A percentile compares a stretch with the other conserved stretches of the same genome.
These are phyloP conservation scores for Candida insectalens DNA, from an alignment of 805 yeast species.

Conservation along the genomic window DNA sequence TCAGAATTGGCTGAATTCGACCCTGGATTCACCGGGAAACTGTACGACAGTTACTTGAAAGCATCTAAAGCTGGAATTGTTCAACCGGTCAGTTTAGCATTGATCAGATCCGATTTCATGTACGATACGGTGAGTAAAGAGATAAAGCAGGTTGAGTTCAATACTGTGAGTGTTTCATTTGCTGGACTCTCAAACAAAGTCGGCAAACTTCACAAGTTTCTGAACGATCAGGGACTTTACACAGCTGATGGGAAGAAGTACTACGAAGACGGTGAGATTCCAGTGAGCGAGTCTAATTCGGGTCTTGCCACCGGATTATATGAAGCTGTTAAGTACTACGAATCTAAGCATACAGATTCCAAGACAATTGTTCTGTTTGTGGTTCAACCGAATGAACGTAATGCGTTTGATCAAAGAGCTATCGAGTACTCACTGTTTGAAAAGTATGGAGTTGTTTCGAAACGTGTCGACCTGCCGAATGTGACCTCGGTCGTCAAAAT, in stretches of 20 bases:
- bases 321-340: constrained; percentile 53
- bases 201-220: constrained; percentile 60
- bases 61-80: constrained; percentile 39
- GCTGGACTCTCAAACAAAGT: constrained; percentile 83
- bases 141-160: constrained; percentile 92
- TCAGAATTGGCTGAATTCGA: constrained; percentile 49
- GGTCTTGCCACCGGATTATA: constrained; percentile 63
- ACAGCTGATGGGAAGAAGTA: constrained; percentile 30
- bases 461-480: constrained; percentile 60
- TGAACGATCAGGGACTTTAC: constrained; percentile 54
- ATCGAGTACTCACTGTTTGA: constrained; percentile 62
- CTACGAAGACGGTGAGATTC: constrained; percentile 35
- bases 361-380: constrained; percentile 60
- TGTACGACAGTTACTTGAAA: constrained; percentile 49
- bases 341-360: constrained; percentile 15
- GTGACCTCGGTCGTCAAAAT: constrained; percentile 34
- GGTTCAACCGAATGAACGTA: constrained; percentile 79
- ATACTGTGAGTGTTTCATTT: constrained; percentile 91
- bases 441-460: constrained; percentile 46
- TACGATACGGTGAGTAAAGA: constrained; percentile 37
- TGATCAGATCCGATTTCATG: constrained; percentile 89
- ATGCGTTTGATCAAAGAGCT: constrained; percentile 84
- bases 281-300: constrained; percentile 55
- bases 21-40: constrained; percentile 70
- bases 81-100: constrained; percentile 68